Conservation (phyloP, 257 asterid species). For the Gentiana macrophylla region DNA sequence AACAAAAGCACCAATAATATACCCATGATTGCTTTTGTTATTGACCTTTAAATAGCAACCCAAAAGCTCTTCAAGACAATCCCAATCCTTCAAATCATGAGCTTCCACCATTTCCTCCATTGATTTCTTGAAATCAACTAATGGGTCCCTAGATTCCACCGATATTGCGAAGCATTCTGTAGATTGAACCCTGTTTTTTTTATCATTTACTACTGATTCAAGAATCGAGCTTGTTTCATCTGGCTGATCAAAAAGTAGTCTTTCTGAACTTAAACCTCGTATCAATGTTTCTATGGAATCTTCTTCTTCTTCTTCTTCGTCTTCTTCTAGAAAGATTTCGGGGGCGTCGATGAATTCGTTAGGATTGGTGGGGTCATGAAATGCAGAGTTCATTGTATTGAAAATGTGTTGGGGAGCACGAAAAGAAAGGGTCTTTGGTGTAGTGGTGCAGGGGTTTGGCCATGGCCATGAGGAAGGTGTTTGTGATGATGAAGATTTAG, state of each 20-base stretch:
- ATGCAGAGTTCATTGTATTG: conserved; percentile 29
- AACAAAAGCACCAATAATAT: conserved; percentile 61
- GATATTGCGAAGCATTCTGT: conserved; percentile 28
- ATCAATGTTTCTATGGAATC: conserved; percentile 25
- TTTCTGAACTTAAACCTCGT: conserved; percentile 44
- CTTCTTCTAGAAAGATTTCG: not conserved
- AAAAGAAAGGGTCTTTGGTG: conserved; percentile 54
- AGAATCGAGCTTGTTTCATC: conserved; percentile 52
- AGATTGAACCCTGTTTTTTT: conserved; percentile 5
- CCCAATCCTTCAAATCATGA: conserved; percentile 40
- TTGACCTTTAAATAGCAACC: conserved; percentile 46
- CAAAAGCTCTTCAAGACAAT: conserved; percentile 46
- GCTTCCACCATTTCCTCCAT: conserved; percentile 87
- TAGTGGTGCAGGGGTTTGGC: conserved; percentile 31
- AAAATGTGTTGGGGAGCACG: conserved; percentile 18
- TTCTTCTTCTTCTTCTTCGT: conserved; percentile 4
- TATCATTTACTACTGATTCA: conserved; percentile 18
- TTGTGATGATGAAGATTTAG: conserved; percentile 30
- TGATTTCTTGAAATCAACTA: conserved; percentile 47
- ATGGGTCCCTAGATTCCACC: conserved; percentile 57
- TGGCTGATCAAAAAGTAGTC: conserved; percentile 59
- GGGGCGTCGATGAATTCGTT: conserved; percentile 11
- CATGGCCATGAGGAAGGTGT: conserved; percentile 33
- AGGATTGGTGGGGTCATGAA: conserved; percentile 4
- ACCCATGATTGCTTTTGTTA: conserved; percentile 37